Base-by-base conservation (phyloP, 768 basidiomycete genomes). In the Trametes cingulata region DNA sequence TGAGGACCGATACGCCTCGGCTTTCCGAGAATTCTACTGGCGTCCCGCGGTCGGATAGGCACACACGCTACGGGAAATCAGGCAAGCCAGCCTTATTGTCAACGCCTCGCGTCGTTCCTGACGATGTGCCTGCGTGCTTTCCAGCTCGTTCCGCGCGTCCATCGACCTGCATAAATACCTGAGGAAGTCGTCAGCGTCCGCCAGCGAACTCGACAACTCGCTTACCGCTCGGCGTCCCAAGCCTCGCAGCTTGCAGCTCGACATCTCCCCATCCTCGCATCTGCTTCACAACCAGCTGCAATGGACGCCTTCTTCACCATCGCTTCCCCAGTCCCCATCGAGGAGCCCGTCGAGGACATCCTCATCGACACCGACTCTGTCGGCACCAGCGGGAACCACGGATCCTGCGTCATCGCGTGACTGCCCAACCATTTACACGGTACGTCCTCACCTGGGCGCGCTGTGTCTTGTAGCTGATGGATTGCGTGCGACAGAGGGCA, bases 221-320 rank as follows among this genome's bases (percentile, higher is more conserved):
- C n/a, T 19, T 43, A 29, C 29, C 27, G 2, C 9, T 22, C 29
- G 19, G 50, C 41, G 8, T 33, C 15, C 42, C 27, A 8, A 33
- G 27, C 42, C 29, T 22, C 25, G n/a, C 20, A 13, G 29, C 35
- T 55, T 33, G 35, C 53, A 24, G 15, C 53, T 55, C 14, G n/a
- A 35, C 51, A 12, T 24, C 17, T 35, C 27, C 53, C n/a, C 42
- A 54, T 41, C 52, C 52, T 33, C 52, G 20, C 52, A 43, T 43
- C 49, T 29, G 27, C 40, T n/a, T 24, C 25, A 27, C 41, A 17
- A 25, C 37, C 15, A 35, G 24, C 45, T 19, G 55, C 55, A 53
- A 64, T 64, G 63, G 63, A 64, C 63, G 63, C 63, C 13, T 64
- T 64, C 59, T 60, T 61, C 51, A 57, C 51, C 52, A 53, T 61